A percentile compares a stretch with the other conserved stretches of the same genome.
Evolutionary conservation across 345 rosid species (phyloP).

Genomic region (Eucalyptus sp.): DNA sequence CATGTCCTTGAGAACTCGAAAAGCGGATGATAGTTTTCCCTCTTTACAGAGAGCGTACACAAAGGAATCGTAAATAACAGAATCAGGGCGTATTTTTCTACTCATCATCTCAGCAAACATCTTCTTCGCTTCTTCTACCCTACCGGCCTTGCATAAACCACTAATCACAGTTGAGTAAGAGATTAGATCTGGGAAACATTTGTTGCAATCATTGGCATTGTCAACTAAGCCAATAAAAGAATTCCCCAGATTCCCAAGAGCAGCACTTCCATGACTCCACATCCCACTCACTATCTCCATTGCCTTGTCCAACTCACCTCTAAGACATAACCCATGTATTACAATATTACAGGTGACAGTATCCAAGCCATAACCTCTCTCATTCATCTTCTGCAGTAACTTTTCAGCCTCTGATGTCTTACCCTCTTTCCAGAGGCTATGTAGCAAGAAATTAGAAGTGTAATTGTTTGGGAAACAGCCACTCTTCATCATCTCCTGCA

Average conservation of each 20-base stretch:
- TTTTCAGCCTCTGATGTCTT: slow-evolving; percentile 78
- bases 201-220: slow-evolving; percentile 37
- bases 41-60: slow-evolving; percentile 70
- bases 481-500: slow-evolving; percentile 65
- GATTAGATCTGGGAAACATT: slow-evolving; percentile 66
- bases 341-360: slow-evolving; percentile 87
- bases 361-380: slow-evolving; percentile 67
- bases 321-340: slow-evolving; percentile 70
- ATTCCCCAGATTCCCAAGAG: slow-evolving; percentile 78
- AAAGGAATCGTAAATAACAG: slow-evolving; percentile 56
- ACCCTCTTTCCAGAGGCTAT: slow-evolving; percentile 71
- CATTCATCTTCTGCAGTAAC: slow-evolving; percentile 74
- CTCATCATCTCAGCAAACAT: slow-evolving; percentile 70
- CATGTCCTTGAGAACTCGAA: slow-evolving; percentile 95
- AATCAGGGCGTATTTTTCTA: slow-evolving; percentile 70
- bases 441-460: slow-evolving; percentile 78
- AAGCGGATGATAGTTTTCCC: slow-evolving; percentile 88
- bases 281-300: slow-evolving; percentile 64
- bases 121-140: slow-evolving; percentile 75
- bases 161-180: slow-evolving; percentile 70
- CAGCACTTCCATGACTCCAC: slow-evolving; percentile 89
- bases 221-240: slow-evolving; percentile 66
- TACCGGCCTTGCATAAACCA: slow-evolving; percentile 70
- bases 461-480: slow-evolving; percentile 58
- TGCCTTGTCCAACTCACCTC: slow-evolving; percentile 80